Conservation (phyloP, 805 yeast genomes). For the Teunomyces panamensis region DNA sequence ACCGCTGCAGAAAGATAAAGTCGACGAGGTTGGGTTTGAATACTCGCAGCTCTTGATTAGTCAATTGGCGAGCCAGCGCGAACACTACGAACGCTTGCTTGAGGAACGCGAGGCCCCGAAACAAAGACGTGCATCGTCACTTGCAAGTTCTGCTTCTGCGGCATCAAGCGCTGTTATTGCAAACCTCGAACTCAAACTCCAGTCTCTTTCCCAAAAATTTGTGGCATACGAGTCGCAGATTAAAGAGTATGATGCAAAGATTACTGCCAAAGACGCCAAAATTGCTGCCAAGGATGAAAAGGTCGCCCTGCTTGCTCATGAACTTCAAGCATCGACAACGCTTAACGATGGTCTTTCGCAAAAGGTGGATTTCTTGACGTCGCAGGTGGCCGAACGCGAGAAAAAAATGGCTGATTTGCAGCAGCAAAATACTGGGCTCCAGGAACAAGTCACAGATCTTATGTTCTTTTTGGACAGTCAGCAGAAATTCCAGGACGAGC, state of each 20-base stretch:
- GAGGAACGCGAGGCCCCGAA: constrained; percentile 18
- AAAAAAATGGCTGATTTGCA: constrained; percentile 25
- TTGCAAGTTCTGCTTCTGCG: not conserved
- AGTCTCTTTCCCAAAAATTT: not conserved
- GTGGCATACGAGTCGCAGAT: not conserved
- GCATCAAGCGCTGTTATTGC: not conserved
- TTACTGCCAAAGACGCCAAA: constrained; percentile 28
- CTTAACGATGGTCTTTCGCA: constrained; percentile 38
- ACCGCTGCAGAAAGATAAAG: constrained; percentile 27
- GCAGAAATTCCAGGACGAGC: constrained; percentile 67
- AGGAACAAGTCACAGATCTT: constrained; percentile 68
- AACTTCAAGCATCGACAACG: constrained; percentile 29
- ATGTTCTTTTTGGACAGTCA: constrained; percentile 78
- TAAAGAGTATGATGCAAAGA: constrained; percentile 19
- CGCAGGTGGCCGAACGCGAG: constrained; percentile 23
- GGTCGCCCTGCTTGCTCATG: constrained; percentile 25
- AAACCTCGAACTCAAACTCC: too few relatives aligned
- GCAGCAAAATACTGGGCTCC: constrained; percentile 45
- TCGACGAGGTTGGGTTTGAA: constrained; percentile 65
- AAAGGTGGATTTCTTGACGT: constrained; percentile 34
- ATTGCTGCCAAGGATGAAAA: constrained; percentile 27
- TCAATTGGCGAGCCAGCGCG: constrained; percentile 83
- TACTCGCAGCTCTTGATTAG: constrained; percentile 75
- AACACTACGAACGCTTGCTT: constrained; percentile 61
- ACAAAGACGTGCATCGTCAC: constrained; percentile 19